phyloP scores from a whole-genome alignment of 345 rosid genomes.

The Draba incana region DNA sequence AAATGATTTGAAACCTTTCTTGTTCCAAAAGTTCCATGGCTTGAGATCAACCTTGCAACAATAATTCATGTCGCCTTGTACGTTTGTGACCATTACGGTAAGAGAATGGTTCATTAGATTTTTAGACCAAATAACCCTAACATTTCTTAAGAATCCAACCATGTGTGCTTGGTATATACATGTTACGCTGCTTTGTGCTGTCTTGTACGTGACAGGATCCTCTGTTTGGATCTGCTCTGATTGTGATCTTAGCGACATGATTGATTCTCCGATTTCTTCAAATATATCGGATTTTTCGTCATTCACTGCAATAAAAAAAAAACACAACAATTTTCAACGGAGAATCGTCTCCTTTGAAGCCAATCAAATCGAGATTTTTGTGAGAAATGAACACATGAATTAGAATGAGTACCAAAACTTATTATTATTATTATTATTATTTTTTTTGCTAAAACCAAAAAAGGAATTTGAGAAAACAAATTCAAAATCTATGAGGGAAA shows the following conservation, averaged over 20 bases:
- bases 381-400: background rate
- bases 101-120: slow-evolving; percentile 73
- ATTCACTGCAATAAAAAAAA: background rate
- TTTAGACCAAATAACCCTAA: slow-evolving; percentile 66
- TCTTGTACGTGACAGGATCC: slow-evolving; percentile 52
- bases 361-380: background rate
- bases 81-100: slow-evolving; percentile 54
- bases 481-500: background rate
- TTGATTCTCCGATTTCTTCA: background rate
- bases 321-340: too few relatives aligned
- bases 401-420: background rate
- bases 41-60: slow-evolving; percentile 71
- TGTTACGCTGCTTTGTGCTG: slow-evolving; percentile 73
- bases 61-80: slow-evolving; percentile 54
- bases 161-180: slow-evolving; percentile 66
- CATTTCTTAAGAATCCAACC: slow-evolving; percentile 64
- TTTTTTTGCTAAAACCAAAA: background rate
- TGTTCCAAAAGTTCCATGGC: slow-evolving; percentile 90
- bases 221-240: slow-evolving; percentile 54
- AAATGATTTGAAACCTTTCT: slow-evolving; percentile 67
- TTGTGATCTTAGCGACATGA: slow-evolving; percentile 30
- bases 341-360: background rate
- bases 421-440: too few relatives aligned
- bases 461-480: background rate
- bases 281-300: background rate